Evolutionary conservation across 352 stramenopile genomes (phyloP).

Genomic region (Pythium periplocum): DNA sequence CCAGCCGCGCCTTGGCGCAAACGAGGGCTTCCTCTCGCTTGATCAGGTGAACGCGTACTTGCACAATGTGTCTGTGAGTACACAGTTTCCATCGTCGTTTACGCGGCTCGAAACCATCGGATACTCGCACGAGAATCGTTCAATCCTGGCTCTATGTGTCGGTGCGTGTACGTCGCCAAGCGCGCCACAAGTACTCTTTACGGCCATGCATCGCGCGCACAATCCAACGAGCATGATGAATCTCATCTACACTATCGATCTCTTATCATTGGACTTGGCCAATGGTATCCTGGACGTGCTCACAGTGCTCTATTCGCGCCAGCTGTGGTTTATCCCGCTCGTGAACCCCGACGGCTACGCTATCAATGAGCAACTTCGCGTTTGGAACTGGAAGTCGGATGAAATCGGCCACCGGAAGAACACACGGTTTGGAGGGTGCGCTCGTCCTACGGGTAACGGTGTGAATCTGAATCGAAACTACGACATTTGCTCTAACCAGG

Average conservation of each 20-base stretch:
- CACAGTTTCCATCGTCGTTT: constrained; percentile 31
- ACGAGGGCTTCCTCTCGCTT: constrained; percentile 59
- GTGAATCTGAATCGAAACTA: constrained; percentile 87
- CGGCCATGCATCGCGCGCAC: constrained; percentile 77
- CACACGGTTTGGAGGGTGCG: constrained; percentile 13
- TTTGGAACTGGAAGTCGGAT: constrained; percentile 35
- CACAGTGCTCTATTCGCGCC: constrained; percentile 50
- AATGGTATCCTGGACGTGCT: constrained; percentile 53
- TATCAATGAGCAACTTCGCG: constrained; percentile 53
- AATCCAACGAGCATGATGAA: constrained; percentile 89
- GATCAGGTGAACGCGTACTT: constrained; percentile 56
- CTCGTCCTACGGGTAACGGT: constrained; percentile 12
- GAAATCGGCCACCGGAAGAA: constrained; percentile 71
- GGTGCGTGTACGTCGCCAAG: constrained; percentile 32
- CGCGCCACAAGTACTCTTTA: constrained; percentile 63
- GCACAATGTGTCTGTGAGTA: constrained; percentile 11
- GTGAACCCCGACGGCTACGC: constrained; percentile 84
- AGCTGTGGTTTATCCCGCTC: constrained; percentile 81
- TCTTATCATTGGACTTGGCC: constrained; percentile 47
- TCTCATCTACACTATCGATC: constrained; percentile 78
- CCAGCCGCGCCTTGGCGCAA: constrained; percentile 46
- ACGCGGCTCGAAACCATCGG: constrained; percentile 55
- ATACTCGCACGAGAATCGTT: constrained; percentile 46
- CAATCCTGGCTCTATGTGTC: constrained; percentile 62
- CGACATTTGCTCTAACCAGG: constrained; percentile 64